A percentile compares a stretch with the other conserved stretches of the same genome.
phyloP scores from a whole-genome alignment of 2,329 filamentous ascomycete species.

The Monosporascus sp. region DNA sequence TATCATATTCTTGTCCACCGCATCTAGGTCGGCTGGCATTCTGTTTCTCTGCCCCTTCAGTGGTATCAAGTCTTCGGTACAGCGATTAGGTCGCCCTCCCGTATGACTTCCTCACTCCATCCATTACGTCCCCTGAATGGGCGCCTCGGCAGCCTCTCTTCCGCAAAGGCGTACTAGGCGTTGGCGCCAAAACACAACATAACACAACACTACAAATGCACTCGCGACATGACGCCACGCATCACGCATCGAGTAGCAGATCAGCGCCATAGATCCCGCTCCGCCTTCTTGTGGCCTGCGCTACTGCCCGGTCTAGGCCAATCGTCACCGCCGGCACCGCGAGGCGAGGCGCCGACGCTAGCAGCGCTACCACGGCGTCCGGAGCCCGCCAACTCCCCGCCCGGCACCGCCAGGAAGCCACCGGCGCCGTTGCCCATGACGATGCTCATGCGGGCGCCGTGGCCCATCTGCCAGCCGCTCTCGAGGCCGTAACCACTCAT shows the following conservation, averaged over 20 bases:
- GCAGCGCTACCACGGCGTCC: slow-evolving; percentile 16
- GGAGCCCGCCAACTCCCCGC: slow-evolving; percentile 14
- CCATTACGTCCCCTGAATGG: too few species aligned
- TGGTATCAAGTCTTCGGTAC: too few species aligned
- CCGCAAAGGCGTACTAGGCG: neutral
- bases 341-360: slow-evolving; percentile 3
- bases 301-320: slow-evolving; percentile 41
- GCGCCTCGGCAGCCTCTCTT: too few species aligned
- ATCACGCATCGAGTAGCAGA: too few species aligned
- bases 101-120: too few species aligned
- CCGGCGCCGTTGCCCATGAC: slow-evolving; percentile 47
- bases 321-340: slow-evolving; percentile 24
- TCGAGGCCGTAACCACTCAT: slow-evolving; percentile 54
- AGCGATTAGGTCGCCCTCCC: too few species aligned
- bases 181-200: neutral
- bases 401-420: slow-evolving; percentile 48
- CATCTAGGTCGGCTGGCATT: too few species aligned
- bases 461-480: slow-evolving; percentile 44
- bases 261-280: slow-evolving; percentile 39
- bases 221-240: too few species aligned
- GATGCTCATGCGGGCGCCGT: slow-evolving; percentile 47
- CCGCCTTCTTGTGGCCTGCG: slow-evolving; percentile 32
- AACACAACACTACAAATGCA: neutral
- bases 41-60: too few species aligned
- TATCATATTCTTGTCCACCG: too few species aligned